Conservation (phyloP, 2,329 filamentous ascomycete species). For the Fusarium ambrosium region DNA sequence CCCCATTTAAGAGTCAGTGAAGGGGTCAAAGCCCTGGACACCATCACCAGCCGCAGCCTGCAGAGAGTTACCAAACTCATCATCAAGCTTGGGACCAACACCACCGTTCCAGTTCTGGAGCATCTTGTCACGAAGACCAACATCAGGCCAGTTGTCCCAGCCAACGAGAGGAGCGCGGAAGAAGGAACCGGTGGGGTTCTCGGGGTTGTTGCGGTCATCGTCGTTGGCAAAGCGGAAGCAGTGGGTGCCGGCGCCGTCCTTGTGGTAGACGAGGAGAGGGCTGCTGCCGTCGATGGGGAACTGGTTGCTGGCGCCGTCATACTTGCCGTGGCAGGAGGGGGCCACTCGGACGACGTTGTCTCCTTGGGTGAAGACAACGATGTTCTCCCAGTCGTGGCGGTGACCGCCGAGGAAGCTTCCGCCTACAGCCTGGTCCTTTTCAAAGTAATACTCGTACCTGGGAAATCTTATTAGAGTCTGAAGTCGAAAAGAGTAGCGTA, state of each 20-base stretch:
- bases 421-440: slow-evolving; percentile 57
- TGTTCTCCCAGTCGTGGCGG: slow-evolving; percentile 59
- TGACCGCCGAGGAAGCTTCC: slow-evolving; percentile 53
- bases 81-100: slow-evolving; percentile 49
- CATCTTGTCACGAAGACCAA: slow-evolving; percentile 43
- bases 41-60: slow-evolving; percentile 43
- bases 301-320: slow-evolving; percentile 40
- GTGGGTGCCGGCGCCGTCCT: slow-evolving; percentile 47
- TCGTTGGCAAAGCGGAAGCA: slow-evolving; percentile 50
- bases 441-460: slow-evolving; percentile 57
- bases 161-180: slow-evolving; percentile 46
- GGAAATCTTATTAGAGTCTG: neutral
- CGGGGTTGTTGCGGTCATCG: slow-evolving; percentile 41
- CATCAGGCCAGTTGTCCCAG: slow-evolving; percentile 48
- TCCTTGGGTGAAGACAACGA: slow-evolving; percentile 51
- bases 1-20: slow-evolving; percentile 33
- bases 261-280: slow-evolving; percentile 49
- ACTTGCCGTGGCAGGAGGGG: slow-evolving; percentile 47
- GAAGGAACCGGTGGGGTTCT: slow-evolving; percentile 46
- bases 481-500: fast-evolving
- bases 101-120: slow-evolving; percentile 45
- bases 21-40: slow-evolving; percentile 47
- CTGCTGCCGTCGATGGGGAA: slow-evolving; percentile 37
- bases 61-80: slow-evolving; percentile 44
- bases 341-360: slow-evolving; percentile 46